Evolutionary conservation across 179 eudicot genomes (phyloP).

Genomic region (Corrigiola litoralis): DNA sequence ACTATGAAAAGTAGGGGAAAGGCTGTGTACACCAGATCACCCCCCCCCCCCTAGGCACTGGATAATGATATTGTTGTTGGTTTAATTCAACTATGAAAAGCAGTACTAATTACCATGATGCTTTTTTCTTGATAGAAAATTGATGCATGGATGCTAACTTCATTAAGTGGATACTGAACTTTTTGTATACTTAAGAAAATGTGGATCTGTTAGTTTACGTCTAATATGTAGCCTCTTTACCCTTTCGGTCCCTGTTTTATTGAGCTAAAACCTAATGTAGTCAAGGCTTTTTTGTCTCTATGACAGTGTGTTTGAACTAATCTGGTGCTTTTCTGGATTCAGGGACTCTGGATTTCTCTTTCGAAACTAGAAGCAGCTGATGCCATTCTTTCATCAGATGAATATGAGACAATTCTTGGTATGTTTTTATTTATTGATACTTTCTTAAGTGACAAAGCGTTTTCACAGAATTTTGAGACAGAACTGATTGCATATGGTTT

Average conservation of each 20-base stretch:
- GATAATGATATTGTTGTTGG: too few species aligned
- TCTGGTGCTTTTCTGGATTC: slow-evolving; percentile 9
- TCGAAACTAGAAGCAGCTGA: slow-evolving; percentile 76
- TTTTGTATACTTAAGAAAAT: too few species aligned
- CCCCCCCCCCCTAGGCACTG: too few species aligned
- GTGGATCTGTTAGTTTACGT: neutral
- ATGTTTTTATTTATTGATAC: slow-evolving; percentile 18
- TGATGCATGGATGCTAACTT: too few species aligned
- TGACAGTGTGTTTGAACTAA: neutral
- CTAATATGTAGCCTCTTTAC: neutral
- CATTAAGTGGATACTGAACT: too few species aligned
- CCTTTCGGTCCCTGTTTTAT: neutral
- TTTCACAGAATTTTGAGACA: neutral
- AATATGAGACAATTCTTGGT: slow-evolving; percentile 93
- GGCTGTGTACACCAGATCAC: too few species aligned
- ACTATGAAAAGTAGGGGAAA: too few species aligned
- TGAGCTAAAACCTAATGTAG: neutral
- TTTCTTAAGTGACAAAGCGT: neutral
- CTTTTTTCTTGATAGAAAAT: too few species aligned
- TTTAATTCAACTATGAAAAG: too few species aligned
- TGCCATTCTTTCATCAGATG: slow-evolving; percentile 86
- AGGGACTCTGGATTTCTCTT: slow-evolving; percentile 85
- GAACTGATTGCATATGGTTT: slow-evolving; percentile 6
- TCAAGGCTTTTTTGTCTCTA: neutral
- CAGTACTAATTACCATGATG: too few species aligned